Conservation (phyloP, 805 yeast genomes). For the Ogataea glucozyma region DNA sequence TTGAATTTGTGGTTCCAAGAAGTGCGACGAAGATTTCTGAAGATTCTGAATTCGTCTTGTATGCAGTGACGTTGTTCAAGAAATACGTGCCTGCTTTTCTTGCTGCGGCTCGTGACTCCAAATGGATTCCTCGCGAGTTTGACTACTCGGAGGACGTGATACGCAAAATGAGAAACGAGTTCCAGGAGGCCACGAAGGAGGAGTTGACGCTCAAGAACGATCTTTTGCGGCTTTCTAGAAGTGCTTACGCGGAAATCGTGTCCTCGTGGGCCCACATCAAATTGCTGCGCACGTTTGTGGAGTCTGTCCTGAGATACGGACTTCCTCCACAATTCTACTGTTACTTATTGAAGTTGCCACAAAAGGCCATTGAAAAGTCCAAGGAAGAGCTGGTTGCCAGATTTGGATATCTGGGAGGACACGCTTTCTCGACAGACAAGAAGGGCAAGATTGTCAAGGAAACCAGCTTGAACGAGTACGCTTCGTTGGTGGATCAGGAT, state of each 20-base stretch:
- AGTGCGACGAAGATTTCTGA: slow-evolving; percentile 68
- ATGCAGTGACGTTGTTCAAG: slow-evolving; percentile 80
- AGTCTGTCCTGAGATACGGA: slow-evolving; percentile 92
- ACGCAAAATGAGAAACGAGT: slow-evolving; percentile 75
- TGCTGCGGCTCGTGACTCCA: slow-evolving; percentile 73
- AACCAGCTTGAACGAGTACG: slow-evolving; percentile 70
- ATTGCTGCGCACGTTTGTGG: slow-evolving; percentile 84
- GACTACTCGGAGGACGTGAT: slow-evolving; percentile 77
- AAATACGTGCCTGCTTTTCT: slow-evolving; percentile 73
- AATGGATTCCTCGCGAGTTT: slow-evolving; percentile 92
- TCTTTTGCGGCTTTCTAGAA: slow-evolving; percentile 74
- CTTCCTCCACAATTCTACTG: slow-evolving; percentile 87
- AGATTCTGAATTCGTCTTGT: slow-evolving; percentile 75
- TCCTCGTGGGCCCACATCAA: slow-evolving; percentile 90
- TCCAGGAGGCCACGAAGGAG: slow-evolving; percentile 66
- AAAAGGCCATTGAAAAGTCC: slow-evolving; percentile 49
- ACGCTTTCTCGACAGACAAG: slow-evolving; percentile 71
- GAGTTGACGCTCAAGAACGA: slow-evolving; percentile 78
- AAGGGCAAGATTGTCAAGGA: slow-evolving; percentile 67
- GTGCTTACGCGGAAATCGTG: slow-evolving; percentile 87
- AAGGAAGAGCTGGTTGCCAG: slow-evolving; percentile 69
- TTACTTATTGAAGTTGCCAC: slow-evolving; percentile 44
- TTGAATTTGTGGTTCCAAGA: slow-evolving; percentile 88
- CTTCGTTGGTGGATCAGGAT: slow-evolving; percentile 89
- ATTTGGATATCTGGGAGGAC: slow-evolving; percentile 90